phyloP scores from a whole-genome alignment of 139 green algal genomes.

The Chlorella sp. region DNA sequence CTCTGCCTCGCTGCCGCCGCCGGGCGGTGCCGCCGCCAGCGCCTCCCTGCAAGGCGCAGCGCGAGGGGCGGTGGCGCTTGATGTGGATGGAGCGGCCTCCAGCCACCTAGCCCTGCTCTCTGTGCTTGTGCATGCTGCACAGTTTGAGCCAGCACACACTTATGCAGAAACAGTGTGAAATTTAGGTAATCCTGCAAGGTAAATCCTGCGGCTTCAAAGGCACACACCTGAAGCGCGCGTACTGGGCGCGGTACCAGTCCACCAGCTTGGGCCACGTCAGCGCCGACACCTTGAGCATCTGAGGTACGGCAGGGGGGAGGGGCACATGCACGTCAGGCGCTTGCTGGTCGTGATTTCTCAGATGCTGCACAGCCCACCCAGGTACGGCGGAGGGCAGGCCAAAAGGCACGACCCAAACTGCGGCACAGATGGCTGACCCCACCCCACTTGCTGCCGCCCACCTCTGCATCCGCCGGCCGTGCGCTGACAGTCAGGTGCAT shows the following conservation, averaged over 20 bases:
- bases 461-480: constrained; percentile 16
- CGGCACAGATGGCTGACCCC: too few species aligned
- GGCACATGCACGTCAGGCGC: too few species aligned
- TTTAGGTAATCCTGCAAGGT: not conserved
- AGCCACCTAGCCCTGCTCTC: too few species aligned
- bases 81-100: not conserved
- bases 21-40: not conserved
- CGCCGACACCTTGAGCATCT: constrained; percentile 24
- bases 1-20: not conserved
- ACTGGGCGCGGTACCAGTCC: constrained; percentile 17
- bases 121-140: too few species aligned
- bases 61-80: not conserved
- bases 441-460: not conserved
- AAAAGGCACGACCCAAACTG: too few species aligned
- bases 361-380: too few species aligned
- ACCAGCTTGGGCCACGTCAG: constrained; percentile 29
- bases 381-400: too few species aligned
- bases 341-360: too few species aligned
- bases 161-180: too few species aligned
- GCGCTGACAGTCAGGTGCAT: constrained; percentile 12
- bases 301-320: not conserved
- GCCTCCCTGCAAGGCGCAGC: not conserved
- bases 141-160: too few species aligned
- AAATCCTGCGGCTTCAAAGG: not conserved
- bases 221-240: constrained; percentile 1